Conservation (phyloP, 169 alveolate genomes). For the Condylostoma magnum region DNA sequence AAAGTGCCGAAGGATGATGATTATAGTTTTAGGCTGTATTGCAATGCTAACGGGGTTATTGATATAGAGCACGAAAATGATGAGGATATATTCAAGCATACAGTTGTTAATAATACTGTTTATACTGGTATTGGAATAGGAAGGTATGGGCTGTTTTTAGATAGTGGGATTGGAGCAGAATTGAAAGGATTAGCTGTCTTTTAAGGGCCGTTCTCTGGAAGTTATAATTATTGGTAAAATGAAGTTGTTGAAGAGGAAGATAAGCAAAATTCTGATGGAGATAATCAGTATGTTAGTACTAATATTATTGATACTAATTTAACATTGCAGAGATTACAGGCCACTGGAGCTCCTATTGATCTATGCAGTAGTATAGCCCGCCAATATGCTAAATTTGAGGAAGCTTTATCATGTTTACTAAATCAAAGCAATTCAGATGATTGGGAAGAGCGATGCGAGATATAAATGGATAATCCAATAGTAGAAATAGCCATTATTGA, state of each 20-base stretch:
- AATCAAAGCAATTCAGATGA: background rate
- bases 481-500: constrained; percentile 10
- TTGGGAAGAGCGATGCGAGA: constrained; percentile 11
- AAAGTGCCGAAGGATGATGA: background rate
- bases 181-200: constrained; percentile 10
- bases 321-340: background rate
- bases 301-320: constrained; percentile 4
- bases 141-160: constrained; percentile 1
- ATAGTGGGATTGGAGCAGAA: constrained; percentile 2
- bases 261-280: background rate
- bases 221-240: background rate
- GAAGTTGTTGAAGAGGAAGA: background rate
- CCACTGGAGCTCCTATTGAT: constrained; percentile 30
- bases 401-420: constrained; percentile 1
- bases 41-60: background rate
- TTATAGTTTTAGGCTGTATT: constrained; percentile 14
- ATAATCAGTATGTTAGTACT: background rate
- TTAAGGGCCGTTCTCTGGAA: background rate
- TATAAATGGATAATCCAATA: constrained; percentile 2
- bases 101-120: background rate
- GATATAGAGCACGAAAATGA: background rate
- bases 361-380: background rate
- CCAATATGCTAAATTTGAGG: constrained; percentile 7
- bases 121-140: constrained; percentile 15
- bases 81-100: background rate